Percentiles rank a stretch among this genome's conserved stretches.
phyloP scores from a whole-genome alignment of 2,329 filamentous ascomycete species.

The Cladobotryum protrusum region DNA sequence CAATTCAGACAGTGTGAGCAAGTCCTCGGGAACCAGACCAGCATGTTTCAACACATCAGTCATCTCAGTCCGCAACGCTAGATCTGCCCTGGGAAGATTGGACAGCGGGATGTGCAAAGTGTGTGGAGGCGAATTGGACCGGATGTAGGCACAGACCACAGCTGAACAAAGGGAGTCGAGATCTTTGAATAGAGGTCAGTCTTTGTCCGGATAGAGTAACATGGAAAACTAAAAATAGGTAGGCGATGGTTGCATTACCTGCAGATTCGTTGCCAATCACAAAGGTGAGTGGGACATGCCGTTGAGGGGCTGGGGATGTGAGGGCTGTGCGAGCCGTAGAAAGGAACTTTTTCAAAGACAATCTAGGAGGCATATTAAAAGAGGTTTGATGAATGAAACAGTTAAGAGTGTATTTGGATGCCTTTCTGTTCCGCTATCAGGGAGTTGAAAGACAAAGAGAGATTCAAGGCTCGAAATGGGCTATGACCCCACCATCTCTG shows the following conservation, averaged over 20 bases:
- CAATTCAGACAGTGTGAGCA: conserved; percentile 56
- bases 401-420: no score
- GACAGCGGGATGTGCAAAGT: conserved; percentile 64
- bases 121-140: conserved; percentile 50
- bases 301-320: conserved; percentile 36
- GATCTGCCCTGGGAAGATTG: conserved; percentile 62
- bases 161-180: conserved; percentile 75
- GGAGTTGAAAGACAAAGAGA: no score
- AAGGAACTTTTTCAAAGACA: conserved; percentile 46
- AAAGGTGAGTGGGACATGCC: conserved; percentile 47
- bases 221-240: not conserved
- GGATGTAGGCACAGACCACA: conserved; percentile 67
- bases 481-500: no score
- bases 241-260: conserved; percentile 32
- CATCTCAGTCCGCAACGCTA: conserved; percentile 68
- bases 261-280: conserved; percentile 64
- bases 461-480: no score
- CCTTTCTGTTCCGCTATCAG: no score
- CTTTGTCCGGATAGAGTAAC: not conserved
- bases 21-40: conserved; percentile 50
- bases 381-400: not conserved
- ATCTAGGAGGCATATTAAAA: conserved; percentile 23
- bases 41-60: conserved; percentile 56
- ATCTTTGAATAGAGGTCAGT: conserved; percentile 41
- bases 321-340: conserved; percentile 43